These are phyloP conservation scores for Penicillium desertorum DNA, from an alignment of 495 filamentous ascomycete genomes.

Conservation along the genomic window DNA sequence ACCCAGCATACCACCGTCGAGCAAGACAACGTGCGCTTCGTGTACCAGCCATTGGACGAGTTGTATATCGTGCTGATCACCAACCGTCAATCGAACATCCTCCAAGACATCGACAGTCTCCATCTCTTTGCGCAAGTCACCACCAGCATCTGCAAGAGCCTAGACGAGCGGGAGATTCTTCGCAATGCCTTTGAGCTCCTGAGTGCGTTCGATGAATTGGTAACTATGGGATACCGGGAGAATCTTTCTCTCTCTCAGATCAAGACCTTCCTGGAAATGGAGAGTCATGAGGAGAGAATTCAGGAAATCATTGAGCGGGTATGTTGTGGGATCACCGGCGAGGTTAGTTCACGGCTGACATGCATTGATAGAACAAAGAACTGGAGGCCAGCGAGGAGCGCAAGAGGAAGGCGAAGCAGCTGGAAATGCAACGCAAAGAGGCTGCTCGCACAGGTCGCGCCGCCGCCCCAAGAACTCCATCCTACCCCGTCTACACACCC, in stretches of 20 bases:
- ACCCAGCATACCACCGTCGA: constrained; percentile 98
- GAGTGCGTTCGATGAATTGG: constrained; percentile 93
- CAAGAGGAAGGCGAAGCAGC: constrained; percentile 95
- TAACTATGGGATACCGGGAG: constrained; percentile 92
- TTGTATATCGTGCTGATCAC: constrained; percentile 99
- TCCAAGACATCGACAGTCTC: constrained; percentile 97
- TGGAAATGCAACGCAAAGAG: constrained; percentile 98
- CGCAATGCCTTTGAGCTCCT: constrained; percentile 94
- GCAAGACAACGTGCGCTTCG: constrained; percentile 98
- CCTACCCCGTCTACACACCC: constrained; percentile 87
- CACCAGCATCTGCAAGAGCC: constrained; percentile 88
- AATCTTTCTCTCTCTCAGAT: constrained; percentile 94
- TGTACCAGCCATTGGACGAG: constrained; percentile 98
- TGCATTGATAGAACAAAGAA: constrained; percentile 79
- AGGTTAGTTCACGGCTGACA: constrained; percentile 21
- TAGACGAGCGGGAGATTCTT: constrained; percentile 92
- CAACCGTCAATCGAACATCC: constrained; percentile 97
- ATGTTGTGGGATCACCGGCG: constrained; percentile 26
- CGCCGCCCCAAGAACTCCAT: constrained; percentile 65
- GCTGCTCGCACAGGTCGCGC: constrained; percentile 60
- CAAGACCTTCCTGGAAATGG: constrained; percentile 98
- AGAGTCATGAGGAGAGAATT: constrained; percentile 96
- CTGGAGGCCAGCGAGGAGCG: constrained; percentile 96
- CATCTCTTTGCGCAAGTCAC: constrained; percentile 97
- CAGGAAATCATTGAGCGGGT: constrained; percentile 95